phyloP scores from a whole-genome alignment of 768 basidiomycete genomes.

The Hydnomerulius pinastri region DNA sequence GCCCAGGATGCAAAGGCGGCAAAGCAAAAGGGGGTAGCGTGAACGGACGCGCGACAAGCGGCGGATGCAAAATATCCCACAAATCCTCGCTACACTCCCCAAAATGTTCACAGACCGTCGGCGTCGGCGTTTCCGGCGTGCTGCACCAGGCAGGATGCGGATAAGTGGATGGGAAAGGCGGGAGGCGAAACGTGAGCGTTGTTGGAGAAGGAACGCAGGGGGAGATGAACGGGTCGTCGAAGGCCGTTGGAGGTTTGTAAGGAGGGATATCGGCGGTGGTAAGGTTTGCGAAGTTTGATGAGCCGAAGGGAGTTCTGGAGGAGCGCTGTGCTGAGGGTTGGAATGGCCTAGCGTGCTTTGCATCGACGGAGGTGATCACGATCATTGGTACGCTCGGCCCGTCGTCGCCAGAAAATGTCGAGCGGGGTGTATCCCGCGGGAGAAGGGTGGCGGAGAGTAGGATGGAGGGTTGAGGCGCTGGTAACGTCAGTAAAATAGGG shows the following conservation, averaged over 20 bases:
- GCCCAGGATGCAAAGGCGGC: slow-evolving; percentile 14
- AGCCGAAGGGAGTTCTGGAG: slow-evolving; percentile 14
- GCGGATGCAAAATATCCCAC: slow-evolving; percentile 28
- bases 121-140: slow-evolving; percentile 27
- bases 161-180: slow-evolving; percentile 6
- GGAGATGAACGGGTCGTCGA: slow-evolving; percentile 20
- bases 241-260: not conserved
- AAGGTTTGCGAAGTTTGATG: slow-evolving; percentile 9
- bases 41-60: slow-evolving; percentile 19
- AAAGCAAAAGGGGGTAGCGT: slow-evolving; percentile 25
- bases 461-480: not conserved
- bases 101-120: slow-evolving; percentile 23
- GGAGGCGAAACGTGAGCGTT: slow-evolving; percentile 15
- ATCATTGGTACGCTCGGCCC: slow-evolving; percentile 21
- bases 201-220: not conserved
- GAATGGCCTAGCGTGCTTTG: slow-evolving; percentile 23
- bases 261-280: not conserved
- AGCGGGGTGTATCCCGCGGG: not conserved
- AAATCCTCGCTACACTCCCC: slow-evolving; percentile 24
- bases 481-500: not conserved
- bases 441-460: not conserved
- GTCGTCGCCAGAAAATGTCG: not conserved
- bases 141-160: not conserved
- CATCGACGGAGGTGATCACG: slow-evolving; percentile 26
- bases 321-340: slow-evolving; percentile 12